Conservation (phyloP, 1,284 basidiomycete species). For the Trichosporon sp. region DNA sequence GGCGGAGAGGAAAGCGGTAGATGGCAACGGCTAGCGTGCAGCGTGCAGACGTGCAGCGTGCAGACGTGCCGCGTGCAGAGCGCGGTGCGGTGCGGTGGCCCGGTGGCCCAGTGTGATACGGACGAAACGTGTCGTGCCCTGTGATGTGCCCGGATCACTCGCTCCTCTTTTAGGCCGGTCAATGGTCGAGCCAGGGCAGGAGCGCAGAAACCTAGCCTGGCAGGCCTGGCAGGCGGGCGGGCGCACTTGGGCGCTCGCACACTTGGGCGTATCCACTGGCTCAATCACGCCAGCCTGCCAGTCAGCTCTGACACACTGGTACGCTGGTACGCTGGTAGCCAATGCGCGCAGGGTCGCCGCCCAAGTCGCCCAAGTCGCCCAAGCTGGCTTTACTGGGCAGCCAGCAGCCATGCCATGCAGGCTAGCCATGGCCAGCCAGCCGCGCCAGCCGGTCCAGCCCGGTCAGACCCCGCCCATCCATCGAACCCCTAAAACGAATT, state of each 20-base stretch:
- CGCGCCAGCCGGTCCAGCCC: background rate
- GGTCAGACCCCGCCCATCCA: conserved; percentile 1
- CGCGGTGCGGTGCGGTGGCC: background rate
- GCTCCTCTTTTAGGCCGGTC: conserved; percentile 8
- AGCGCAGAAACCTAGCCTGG: too few relatives aligned
- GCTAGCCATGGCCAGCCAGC: too few relatives aligned
- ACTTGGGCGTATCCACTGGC: too few relatives aligned
- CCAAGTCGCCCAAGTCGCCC: too few relatives aligned
- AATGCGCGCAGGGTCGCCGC: too few relatives aligned
- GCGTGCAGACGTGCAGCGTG: background rate
- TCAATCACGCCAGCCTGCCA: too few relatives aligned
- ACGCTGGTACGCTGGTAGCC: too few relatives aligned
- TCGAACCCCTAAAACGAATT: background rate
- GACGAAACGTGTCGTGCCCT: conserved; percentile 20
- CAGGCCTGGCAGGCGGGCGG: too few relatives aligned
- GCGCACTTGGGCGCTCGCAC: too few relatives aligned
- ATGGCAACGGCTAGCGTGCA: background rate
- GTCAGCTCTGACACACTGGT: too few relatives aligned
- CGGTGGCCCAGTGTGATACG: background rate
- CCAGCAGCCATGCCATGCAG: too few relatives aligned
- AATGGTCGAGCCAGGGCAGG: background rate
- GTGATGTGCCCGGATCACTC: conserved; percentile 14
- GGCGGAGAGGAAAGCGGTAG: background rate
- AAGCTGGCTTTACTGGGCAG: too few relatives aligned
- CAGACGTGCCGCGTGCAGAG: background rate